phyloP scores from a whole-genome alignment of 129 eudicot species.

The Helianthus tuberosus region DNA sequence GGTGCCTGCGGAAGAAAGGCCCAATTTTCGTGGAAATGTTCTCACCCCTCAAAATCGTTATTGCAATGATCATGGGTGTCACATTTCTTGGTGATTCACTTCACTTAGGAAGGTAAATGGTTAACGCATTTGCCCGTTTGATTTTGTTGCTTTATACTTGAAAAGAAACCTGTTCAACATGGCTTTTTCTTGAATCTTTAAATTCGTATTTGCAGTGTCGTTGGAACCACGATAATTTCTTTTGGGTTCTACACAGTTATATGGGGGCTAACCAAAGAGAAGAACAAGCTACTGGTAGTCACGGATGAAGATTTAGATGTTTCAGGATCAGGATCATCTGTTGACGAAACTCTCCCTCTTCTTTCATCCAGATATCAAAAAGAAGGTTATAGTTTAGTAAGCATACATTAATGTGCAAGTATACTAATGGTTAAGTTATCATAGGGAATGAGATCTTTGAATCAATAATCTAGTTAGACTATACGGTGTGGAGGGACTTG shows the following conservation, averaged over 20 bases:
- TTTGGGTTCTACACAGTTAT: slow-evolving; percentile 25
- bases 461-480: too few species aligned
- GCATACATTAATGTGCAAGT: too few species aligned
- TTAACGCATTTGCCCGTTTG: background rate
- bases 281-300: slow-evolving; percentile 6
- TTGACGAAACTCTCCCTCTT: too few species aligned
- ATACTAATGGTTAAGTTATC: too few species aligned
- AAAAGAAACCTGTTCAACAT: background rate
- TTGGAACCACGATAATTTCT: slow-evolving; percentile 24
- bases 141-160: too few species aligned
- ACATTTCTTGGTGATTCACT: slow-evolving; percentile 30
- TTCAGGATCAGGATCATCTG: background rate
- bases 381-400: too few species aligned
- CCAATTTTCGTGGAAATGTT: slow-evolving; percentile 33
- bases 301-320: background rate
- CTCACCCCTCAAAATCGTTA: slow-evolving; percentile 24
- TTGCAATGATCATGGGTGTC: slow-evolving; percentile 26
- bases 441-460: too few species aligned
- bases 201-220: slow-evolving; percentile 21
- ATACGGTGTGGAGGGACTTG: too few species aligned
- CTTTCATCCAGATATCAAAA: too few species aligned
- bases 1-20: slow-evolving; percentile 38
- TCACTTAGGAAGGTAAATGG: slow-evolving; percentile 32
- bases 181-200: slow-evolving; percentile 9
- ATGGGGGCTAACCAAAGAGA: slow-evolving; percentile 29